These are phyloP conservation scores for Magnusiomyces tetraspermus DNA, from an alignment of 1,139 yeast species.

Conservation along the genomic window DNA sequence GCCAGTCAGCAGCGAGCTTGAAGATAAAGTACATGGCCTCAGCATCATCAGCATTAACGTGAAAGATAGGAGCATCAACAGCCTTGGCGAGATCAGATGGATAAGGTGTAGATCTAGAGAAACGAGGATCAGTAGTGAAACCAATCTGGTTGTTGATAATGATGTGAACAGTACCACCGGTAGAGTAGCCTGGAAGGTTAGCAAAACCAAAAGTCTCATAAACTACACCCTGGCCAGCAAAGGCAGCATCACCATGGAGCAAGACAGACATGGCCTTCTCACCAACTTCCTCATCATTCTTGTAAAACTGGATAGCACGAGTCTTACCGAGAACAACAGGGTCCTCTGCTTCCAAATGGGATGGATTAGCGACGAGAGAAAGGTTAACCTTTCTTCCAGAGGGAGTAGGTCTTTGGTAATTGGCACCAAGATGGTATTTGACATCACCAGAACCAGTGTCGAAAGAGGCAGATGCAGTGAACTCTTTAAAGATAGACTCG, in stretches of 20 bases:
- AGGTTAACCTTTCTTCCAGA: constrained; percentile 94
- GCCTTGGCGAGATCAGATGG: constrained; percentile 97
- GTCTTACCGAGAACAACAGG: constrained; percentile 98
- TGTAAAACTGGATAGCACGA: constrained; percentile 89
- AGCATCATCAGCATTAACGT: constrained; percentile 95
- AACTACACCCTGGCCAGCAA: constrained; percentile 97
- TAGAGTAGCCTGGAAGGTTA: constrained; percentile 85
- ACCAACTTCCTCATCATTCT: constrained; percentile 72
- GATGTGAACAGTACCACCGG: constrained; percentile 97
- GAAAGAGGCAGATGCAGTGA: constrained; percentile 78
- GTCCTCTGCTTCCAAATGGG: constrained; percentile 98
- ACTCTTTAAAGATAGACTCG: constrained; percentile 94
- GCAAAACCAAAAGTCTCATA: constrained; percentile 97
- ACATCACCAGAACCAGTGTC: constrained; percentile 95
- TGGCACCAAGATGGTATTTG: constrained; percentile 98
- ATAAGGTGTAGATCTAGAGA: constrained; percentile 94
- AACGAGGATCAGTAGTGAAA: constrained; percentile 97
- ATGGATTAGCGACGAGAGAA: constrained; percentile 95
- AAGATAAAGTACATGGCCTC: constrained; percentile 88
- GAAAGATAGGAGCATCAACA: constrained; percentile 97
- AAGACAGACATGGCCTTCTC: constrained; percentile 85
- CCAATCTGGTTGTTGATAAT: constrained; percentile 98
- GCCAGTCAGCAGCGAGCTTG: constrained; percentile 97
- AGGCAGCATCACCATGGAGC: constrained; percentile 98
- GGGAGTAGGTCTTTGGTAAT: constrained; percentile 97